Conservation (phyloP, 495 filamentous ascomycete genomes). For the Aspergillus saccharolyticus region DNA sequence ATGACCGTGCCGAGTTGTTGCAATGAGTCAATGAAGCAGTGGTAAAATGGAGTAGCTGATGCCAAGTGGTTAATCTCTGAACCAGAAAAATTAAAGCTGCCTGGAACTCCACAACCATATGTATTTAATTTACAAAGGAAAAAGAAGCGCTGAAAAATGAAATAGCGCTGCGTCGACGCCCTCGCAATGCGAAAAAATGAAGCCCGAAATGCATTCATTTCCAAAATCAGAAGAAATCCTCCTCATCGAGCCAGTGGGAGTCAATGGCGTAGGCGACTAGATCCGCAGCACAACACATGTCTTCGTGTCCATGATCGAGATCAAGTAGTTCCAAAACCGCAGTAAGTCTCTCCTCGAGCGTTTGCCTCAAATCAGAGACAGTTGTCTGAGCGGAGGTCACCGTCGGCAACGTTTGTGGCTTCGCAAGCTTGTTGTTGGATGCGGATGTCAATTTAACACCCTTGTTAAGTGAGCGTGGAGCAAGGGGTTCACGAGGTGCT, state of each 20-base stretch:
- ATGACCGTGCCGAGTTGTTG: no score
- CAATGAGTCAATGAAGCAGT: no score
- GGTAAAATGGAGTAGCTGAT: neutral
- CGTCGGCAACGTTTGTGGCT: neutral
- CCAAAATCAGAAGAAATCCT: slow-evolving; percentile 35
- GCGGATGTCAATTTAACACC: slow-evolving; percentile 11
- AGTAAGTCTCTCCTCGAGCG: slow-evolving; percentile 30
- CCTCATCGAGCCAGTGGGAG: slow-evolving; percentile 38
- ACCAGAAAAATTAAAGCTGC: neutral
- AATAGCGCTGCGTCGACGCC: neutral
- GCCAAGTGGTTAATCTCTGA: neutral
- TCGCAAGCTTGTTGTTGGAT: slow-evolving; percentile 12
- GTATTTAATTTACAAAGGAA: neutral
- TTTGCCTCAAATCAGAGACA: slow-evolving; percentile 25
- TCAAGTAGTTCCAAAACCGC: slow-evolving; percentile 35
- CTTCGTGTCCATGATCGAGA: slow-evolving; percentile 36
- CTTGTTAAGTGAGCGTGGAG: slow-evolving; percentile 34
- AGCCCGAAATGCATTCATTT: neutral
- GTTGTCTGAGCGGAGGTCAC: slow-evolving; percentile 12
- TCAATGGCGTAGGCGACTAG: slow-evolving; percentile 45
- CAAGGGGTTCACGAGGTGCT: slow-evolving; percentile 29
- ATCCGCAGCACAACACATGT: slow-evolving; percentile 48
- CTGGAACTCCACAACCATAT: neutral
- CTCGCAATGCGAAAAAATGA: slow-evolving; percentile 3
- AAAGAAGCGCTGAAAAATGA: neutral